phyloP scores from a whole-genome alignment of 2,329 filamentous ascomycete species.

The Colletotrichum scovillei region DNA sequence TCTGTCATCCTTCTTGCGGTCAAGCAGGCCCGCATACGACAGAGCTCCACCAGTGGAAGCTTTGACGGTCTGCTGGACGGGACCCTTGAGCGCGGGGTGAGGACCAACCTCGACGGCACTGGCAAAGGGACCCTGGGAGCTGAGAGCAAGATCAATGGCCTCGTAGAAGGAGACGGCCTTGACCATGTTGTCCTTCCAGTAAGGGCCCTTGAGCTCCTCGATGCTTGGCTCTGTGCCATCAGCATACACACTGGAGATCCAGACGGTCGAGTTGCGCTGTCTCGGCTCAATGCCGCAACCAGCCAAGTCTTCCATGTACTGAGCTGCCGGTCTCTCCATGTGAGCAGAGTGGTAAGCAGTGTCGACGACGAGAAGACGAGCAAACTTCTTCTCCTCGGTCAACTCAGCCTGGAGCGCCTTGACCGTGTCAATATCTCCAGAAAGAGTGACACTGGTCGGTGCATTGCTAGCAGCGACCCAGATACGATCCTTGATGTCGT shows the following conservation, averaged over 20 bases:
- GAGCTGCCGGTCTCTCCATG: constrained; percentile 50
- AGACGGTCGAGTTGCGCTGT: constrained; percentile 41
- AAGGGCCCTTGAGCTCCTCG: constrained; percentile 48
- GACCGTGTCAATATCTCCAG: constrained; percentile 43
- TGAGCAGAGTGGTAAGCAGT: constrained; percentile 62
- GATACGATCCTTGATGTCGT: constrained; percentile 37
- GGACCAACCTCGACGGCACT: constrained; percentile 49
- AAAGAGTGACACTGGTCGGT: constrained; percentile 46
- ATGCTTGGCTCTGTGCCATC: constrained; percentile 33
- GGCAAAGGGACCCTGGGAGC: constrained; percentile 26
- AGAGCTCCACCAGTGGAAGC: constrained; percentile 45
- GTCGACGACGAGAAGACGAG: constrained; percentile 52
- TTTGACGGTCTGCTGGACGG: constrained; percentile 55
- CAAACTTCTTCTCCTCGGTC: constrained; percentile 45
- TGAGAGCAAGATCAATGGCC: constrained; percentile 35
- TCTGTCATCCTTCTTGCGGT: constrained; percentile 44
- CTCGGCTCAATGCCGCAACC: constrained; percentile 42
- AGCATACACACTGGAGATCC: constrained; percentile 55
- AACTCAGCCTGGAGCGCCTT: constrained; percentile 39
- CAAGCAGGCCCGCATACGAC: constrained; percentile 47
- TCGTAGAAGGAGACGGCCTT: constrained; percentile 43
- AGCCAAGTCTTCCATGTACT: constrained; percentile 47
- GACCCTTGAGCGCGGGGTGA: constrained; percentile 54
- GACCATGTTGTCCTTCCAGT: constrained; percentile 46
- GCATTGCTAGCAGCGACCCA: constrained; percentile 42